Base-by-base conservation (phyloP, 2,329 filamentous ascomycete species). In the Aspergillus costaricaensis region DNA sequence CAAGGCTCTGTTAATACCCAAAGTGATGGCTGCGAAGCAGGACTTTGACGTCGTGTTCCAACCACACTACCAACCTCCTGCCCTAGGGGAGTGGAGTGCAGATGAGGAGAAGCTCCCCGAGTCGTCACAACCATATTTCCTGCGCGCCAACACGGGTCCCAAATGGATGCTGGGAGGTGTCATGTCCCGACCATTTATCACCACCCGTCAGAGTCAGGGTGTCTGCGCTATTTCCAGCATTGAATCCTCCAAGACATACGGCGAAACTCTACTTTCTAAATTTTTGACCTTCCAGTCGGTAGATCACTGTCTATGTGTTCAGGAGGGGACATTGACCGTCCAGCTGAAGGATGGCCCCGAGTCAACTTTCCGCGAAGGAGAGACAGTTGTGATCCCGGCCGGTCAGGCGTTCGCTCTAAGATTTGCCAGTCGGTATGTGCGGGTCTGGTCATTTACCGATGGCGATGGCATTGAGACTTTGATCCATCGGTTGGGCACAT, bases 1-100 rank as follows among this genome's bases (percentile, higher is more conserved):
- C 2, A 79, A 79, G 48, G 75, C 80, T 23, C 70, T 82, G 0
- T 67, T 86, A 32, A 80, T 86, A 23, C 82, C 82, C 15, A 85
- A 84, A 68, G 74, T 86, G 27, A 85, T 84, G 75, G 80, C 81
- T 0, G 85, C 84, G 7, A 80, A 80, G 9, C 82, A 83, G 44
- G 76, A 80, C 14, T 86, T 83, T 67, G 85, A 87, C 64, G 83
- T 86, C 55, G 74, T 85, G 2, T 84, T 84, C 54, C 77, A 78
- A 51, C 78, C 79, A 4, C 75, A 84, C 55, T 81, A 84, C 62
- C 60, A 78, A 36, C 76, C 80, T 0, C 81, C 81, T 1, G 79
- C 76, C 12, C 74, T 73, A 1, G 62, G 65, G 6, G 67, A 71
- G 10, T 73, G 68, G 67, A 68, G 62, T 3, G 58, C 63, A 23